These are phyloP conservation scores for Ampelomyces quisqualis DNA, from an alignment of 2,329 filamentous ascomycete species.

Conservation along the genomic window DNA sequence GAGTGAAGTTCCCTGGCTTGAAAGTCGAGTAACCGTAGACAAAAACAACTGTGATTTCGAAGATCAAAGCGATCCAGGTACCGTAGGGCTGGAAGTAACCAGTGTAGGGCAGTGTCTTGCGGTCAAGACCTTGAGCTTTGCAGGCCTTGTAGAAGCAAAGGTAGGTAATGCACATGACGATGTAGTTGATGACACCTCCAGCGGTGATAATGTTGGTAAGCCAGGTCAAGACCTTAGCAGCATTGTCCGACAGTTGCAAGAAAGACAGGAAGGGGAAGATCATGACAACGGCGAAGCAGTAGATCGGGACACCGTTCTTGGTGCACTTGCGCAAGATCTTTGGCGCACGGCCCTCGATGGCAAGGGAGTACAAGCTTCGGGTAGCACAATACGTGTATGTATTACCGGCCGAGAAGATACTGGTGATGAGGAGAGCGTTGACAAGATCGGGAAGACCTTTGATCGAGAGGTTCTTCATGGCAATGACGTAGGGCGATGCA, in stretches of 20 bases:
- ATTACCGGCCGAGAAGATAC: slow-evolving; percentile 58
- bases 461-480: slow-evolving; percentile 58
- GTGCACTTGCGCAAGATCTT: slow-evolving; percentile 60
- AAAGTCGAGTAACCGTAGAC: slow-evolving; percentile 58
- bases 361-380: slow-evolving; percentile 55
- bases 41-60: slow-evolving; percentile 54
- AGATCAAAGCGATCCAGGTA: slow-evolving; percentile 51
- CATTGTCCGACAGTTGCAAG: slow-evolving; percentile 66
- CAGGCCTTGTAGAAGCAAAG: slow-evolving; percentile 58
- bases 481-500: slow-evolving; percentile 64
- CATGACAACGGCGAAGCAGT: slow-evolving; percentile 67
- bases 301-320: slow-evolving; percentile 68
- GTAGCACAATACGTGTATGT: slow-evolving; percentile 58
- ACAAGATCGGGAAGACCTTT: slow-evolving; percentile 58
- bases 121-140: slow-evolving; percentile 51
- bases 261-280: slow-evolving; percentile 71
- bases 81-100: slow-evolving; percentile 54
- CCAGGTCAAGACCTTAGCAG: slow-evolving; percentile 70
- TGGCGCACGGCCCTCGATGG: slow-evolving; percentile 56
- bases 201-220: slow-evolving; percentile 72
- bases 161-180: slow-evolving; percentile 60
- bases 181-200: slow-evolving; percentile 56
- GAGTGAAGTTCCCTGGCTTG: slow-evolving; percentile 49
- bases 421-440: slow-evolving; percentile 58
- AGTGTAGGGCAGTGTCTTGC: slow-evolving; percentile 52